phyloP scores from a whole-genome alignment of 129 eudicot species.

The Erigeron canadensis region DNA sequence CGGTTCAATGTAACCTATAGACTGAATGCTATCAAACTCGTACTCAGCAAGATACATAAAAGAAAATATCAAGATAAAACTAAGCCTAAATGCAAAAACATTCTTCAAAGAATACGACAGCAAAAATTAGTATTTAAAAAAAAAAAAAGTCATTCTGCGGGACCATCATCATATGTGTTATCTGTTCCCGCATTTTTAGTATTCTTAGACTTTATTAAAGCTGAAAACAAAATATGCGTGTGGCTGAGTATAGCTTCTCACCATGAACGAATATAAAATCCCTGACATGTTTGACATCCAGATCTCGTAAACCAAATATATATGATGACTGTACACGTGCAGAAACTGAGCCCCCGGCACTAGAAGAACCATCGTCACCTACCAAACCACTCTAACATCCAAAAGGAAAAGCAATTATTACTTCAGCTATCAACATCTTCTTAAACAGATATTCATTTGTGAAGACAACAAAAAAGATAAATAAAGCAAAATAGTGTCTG shows the following conservation, averaged over 20 bases:
- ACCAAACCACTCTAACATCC: conserved; percentile 82
- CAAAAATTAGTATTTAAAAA: not conserved
- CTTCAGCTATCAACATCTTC: not conserved
- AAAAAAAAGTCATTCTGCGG: conserved; percentile 7
- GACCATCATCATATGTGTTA: conserved; percentile 1
- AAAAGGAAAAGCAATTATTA: conserved; percentile 9
- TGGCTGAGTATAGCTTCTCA: conserved; percentile 37
- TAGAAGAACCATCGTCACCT: conserved; percentile 65
- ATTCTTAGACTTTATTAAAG: no score
- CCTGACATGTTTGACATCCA: conserved; percentile 88
- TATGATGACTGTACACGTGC: conserved; percentile 87
- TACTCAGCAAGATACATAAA: conserved; percentile 14
- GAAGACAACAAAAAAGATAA: not conserved
- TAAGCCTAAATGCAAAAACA: conserved; percentile 6
- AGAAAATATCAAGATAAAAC: not conserved
- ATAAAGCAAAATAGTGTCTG: not conserved
- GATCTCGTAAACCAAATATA: conserved; percentile 64
- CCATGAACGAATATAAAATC: conserved; percentile 88
- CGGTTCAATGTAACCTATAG: conserved; percentile 90
- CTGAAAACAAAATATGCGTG: not conserved
- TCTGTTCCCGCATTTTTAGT: not conserved
- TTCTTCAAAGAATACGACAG: conserved; percentile 12
- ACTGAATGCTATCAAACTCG: conserved; percentile 22
- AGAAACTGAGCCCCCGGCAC: conserved; percentile 64
- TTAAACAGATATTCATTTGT: conserved; percentile 1